A percentile compares a stretch with the other conserved stretches of the same genome.
phyloP scores from a whole-genome alignment of 495 filamentous ascomycete genomes.

The Penicillium steckii region DNA sequence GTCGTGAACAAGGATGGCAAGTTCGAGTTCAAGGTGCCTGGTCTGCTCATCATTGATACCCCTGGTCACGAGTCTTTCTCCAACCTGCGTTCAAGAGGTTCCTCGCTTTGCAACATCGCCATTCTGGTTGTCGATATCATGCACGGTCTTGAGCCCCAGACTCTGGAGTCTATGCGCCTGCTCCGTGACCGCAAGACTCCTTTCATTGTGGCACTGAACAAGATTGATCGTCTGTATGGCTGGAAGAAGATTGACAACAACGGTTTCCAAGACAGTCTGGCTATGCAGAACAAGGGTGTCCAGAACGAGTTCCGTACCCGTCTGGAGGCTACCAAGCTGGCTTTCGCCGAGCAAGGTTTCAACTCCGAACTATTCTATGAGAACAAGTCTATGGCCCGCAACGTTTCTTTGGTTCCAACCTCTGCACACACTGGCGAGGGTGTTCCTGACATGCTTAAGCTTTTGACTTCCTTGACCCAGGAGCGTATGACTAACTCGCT shows the following conservation, averaged over 20 bases:
- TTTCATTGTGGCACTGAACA: conserved; percentile 98
- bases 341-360: conserved; percentile 94
- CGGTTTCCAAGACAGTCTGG: conserved; percentile 90
- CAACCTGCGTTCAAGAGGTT: conserved; percentile 93
- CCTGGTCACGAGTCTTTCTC: conserved; percentile 99
- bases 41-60: conserved; percentile 96
- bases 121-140: conserved; percentile 99
- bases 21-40: conserved; percentile 97
- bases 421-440: conserved; percentile 98
- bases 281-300: conserved; percentile 87
- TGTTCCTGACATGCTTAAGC: conserved; percentile 98
- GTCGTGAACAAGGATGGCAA: conserved; percentile 88
- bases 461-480: conserved; percentile 87
- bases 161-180: conserved; percentile 93
- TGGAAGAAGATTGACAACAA: conserved; percentile 99
- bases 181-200: conserved; percentile 93
- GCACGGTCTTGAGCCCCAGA: conserved; percentile 98
- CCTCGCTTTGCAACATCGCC: conserved; percentile 98
- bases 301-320: conserved; percentile 94
- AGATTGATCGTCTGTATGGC: conserved; percentile 98
- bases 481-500: conserved; percentile 96
- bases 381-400: conserved; percentile 93
- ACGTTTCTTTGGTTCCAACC: conserved; percentile 93
- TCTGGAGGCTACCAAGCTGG: conserved; percentile 86
- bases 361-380: conserved; percentile 96